Evolutionary conservation across 306 rosid species (phyloP), one percentile per base, ranked within the genome.

Genomic region (Nissolia schottii): DNA sequence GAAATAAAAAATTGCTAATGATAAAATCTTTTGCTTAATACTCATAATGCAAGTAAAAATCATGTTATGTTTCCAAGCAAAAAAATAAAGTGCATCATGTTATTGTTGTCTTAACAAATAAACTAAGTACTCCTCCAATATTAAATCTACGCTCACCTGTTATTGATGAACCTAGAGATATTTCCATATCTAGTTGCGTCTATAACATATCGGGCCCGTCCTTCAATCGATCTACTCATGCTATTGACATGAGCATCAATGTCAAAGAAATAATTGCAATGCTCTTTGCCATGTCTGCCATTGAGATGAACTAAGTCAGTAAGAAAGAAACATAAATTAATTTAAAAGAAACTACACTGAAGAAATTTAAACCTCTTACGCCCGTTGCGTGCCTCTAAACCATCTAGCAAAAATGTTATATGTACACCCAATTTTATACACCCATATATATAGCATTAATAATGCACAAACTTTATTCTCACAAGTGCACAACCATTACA

Each of bases 101-200:
- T 74, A 37, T 37, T 32, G 53, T 74, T 51, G 64, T 13, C 41
- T 20, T 2, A 54, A 41, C 50, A 64, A 65, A 64, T 2, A 40
- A 29, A 18, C 38, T 19, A 56, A 16, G 50, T 53, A 54, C 27
- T 54, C 73, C 9, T 25, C n/a, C n/a, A n/a, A 55, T 22, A 63
- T 29, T 54, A 60, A 59, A 50, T 59, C 18, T 10, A 6, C 8
- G 46, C 34, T 82, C 71, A 90, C 98, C 98, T 88, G 74, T 81
- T 90, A 85, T 90, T 90, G 80, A 93, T 85, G 81, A 93, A 93
- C 74, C 96, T 87, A 16, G 98, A 87, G 63, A 93, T 87, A 57
- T 93, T 93, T 76, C 96, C 98, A 61, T 80, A 93, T 45, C 75
- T 71, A 14, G 93, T 84, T 62, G 96, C 74, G 80, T 93, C 98